Percentiles rank a stretch among this genome's conserved stretches.
phyloP scores from a whole-genome alignment of 2,329 filamentous ascomycete genomes.

The Colletotrichum filicis region DNA sequence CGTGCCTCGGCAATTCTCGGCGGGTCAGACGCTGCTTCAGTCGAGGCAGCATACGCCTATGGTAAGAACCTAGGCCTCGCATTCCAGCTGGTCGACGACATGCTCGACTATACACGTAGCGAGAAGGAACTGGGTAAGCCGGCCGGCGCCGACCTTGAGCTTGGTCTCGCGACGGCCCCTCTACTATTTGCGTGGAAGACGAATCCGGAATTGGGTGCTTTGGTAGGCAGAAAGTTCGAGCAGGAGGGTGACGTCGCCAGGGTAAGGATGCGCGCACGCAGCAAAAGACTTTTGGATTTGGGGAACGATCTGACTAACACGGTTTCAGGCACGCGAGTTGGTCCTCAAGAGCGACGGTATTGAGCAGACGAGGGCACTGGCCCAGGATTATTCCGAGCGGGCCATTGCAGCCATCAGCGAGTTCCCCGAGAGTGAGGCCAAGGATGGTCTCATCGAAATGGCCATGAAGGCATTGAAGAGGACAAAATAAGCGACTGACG shows the following conservation, averaged over 20 bases:
- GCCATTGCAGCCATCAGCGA: constrained; percentile 84
- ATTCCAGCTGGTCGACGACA: constrained; percentile 97
- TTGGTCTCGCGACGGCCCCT: constrained; percentile 93
- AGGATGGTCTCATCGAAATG: constrained; percentile 92
- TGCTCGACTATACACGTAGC: constrained; percentile 94
- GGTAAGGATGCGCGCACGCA: constrained; percentile 63
- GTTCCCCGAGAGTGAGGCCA: constrained; percentile 96
- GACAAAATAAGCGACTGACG: constrained; percentile 72
- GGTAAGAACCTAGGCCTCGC: constrained; percentile 94
- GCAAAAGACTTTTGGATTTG: constrained; percentile 14
- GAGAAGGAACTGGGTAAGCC: constrained; percentile 92
- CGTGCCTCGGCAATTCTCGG: constrained; percentile 89
- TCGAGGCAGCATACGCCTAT: constrained; percentile 92
- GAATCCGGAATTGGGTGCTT: constrained; percentile 81
- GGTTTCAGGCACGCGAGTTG: constrained; percentile 80
- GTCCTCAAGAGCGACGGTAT: constrained; percentile 88
- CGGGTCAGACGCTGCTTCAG: constrained; percentile 78
- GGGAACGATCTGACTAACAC: constrained; percentile 33
- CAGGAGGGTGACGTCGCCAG: constrained; percentile 84
- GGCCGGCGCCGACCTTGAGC: constrained; percentile 90
- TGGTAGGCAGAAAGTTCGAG: constrained; percentile 93
- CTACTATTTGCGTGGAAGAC: constrained; percentile 96
- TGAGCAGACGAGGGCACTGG: constrained; percentile 89
- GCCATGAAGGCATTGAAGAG: constrained; percentile 90
- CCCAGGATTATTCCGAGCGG: constrained; percentile 89